Evolutionary conservation across 2,329 filamentous ascomycete genomes (phyloP).

Genomic region (Torrubiella hemipterigena): DNA sequence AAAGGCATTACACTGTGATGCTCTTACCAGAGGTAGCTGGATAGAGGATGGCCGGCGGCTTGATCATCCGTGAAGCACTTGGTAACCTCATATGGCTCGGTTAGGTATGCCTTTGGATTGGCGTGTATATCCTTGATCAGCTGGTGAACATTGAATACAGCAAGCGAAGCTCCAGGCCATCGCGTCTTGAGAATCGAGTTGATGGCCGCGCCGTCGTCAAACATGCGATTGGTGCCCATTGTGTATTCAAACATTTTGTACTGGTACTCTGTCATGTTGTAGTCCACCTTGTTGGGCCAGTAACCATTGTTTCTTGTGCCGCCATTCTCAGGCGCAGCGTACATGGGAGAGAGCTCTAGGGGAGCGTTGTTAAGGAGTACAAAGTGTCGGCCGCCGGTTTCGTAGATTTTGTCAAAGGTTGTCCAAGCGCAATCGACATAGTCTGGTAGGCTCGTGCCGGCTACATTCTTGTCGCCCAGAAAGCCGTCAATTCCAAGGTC

Average conservation of each 20-base stretch:
- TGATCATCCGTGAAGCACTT: too few relatives aligned
- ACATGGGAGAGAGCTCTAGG: not conserved
- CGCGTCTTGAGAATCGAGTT: slow-evolving; percentile 27
- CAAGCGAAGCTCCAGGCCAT: slow-evolving; percentile 46
- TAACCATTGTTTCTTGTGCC: slow-evolving; percentile 24
- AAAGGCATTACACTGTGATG: not conserved
- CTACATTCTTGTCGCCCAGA: slow-evolving; percentile 49
- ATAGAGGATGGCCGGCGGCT: slow-evolving; percentile 25
- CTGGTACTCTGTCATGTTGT: slow-evolving; percentile 33
- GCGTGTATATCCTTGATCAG: slow-evolving; percentile 52
- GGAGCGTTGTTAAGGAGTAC: not conserved
- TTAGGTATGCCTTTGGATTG: slow-evolving; percentile 46
- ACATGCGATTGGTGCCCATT: slow-evolving; percentile 31
- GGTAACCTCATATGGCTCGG: slow-evolving; percentile 38
- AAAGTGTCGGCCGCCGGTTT: not conserved
- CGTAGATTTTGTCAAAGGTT: not conserved
- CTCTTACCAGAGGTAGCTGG: slow-evolving; percentile 52
- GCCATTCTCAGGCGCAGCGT: slow-evolving; percentile 6
- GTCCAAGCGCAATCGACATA: not conserved
- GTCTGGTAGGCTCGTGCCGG: slow-evolving; percentile 31
- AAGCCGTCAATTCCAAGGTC: slow-evolving; percentile 58
- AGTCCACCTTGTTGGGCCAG: slow-evolving; percentile 30
- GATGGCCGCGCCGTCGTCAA: slow-evolving; percentile 33
- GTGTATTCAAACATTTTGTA: slow-evolving; percentile 32
- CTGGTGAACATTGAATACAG: slow-evolving; percentile 52